Evolutionary conservation across 176 grass and related monocot genomes (phyloP), one percentile per base, ranked within the genome.

Genomic region (Bothriochloa decipiens): DNA sequence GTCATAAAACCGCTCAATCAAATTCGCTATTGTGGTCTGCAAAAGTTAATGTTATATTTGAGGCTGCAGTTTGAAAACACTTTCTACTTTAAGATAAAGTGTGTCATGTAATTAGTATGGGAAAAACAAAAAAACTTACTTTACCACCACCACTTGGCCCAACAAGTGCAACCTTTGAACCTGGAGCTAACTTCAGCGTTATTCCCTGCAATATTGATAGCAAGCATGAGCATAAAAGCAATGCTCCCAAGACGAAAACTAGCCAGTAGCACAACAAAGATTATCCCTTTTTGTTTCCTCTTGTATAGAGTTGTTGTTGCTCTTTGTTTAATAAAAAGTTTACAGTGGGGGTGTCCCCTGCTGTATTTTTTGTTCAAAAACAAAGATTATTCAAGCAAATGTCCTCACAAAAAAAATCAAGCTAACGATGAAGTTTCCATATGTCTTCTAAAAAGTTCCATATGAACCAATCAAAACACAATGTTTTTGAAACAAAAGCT

Each of bases 21-120:
- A 87, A 95, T 98, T 98, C 80, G 96, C 96, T 92, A 98, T 95
- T 8, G 96, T 98, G 8, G 93, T 98, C 96, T 98, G 91, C 77
- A 82, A 78, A 76, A 81, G 4, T 18, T n/a, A 18, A 62, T 32
- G 75, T 71, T 80, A 68, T 11, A 79, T 69, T 8, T 42, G 29
- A 55, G 52, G 25, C 5, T 9, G 1, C 81, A 87, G n/a, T 9
- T 75, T 43, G 47, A 74, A 33, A 68, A 69, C 28, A 63, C 40
- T 75, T 69, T 49, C 28, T 80, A 25, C n/a, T 69, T 35, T 16
- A 61, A 86, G 27, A 86, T 25, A 42, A 83, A 82, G 36, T 37
- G 28, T 74, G 39, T 6, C 43, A 60, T 16, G 16, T 70, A 53
- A 80, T 95, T 11, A 95, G 86, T 81, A 81, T 43, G 96, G 96